Base-by-base conservation (phyloP, 169 alveolate genomes). In the Theileria parva region DNA sequence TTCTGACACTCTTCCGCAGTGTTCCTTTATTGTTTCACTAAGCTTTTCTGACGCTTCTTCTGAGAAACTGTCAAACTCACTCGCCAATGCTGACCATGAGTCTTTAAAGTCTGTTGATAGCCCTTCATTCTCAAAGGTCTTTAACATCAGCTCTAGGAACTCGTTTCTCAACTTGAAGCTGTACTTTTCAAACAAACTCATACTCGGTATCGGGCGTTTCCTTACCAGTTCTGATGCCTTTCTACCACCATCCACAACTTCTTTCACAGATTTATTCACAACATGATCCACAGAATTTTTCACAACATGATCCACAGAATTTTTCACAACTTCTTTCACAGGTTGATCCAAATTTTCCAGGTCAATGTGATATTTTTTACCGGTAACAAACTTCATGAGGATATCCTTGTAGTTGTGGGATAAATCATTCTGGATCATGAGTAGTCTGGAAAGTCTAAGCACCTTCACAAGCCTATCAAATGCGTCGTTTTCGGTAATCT, bases 401-500 rank as follows among this genome's bases (percentile, higher is more conserved):
- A 73, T 80, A n/a, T 15, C 72, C 6, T 67, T 51, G 61, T 83
- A 83, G 39, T 66, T 44, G 15, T 83, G 86, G 9, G 55, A 59
- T 13, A 83, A 72, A 44, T 83, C 89, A n/a, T 70, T 57, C 51
- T 67, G 69, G 21, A 64, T 53, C 73, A 83, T 59, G 48, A 61
- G 59, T 13, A 73, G 63, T 48, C 70, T 73, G 21, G 80, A 51
- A 11, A 30, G 60, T 53, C 63, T 73, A 67, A 73, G 60, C 71
- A 44, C 37, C 37, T 59, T 73, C 21, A 73, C 28, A n/a, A 19
- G 60, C 61, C 60, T 23, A 28, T 57, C 73, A 13, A 73, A 44
- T n/a, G 57, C 70, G 63, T 73, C 80, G 4, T 25, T 73, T 27
- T 44, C 34, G 1, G 34, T 30, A 1, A 63, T 32, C 39, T 21